phyloP scores from a whole-genome alignment of 2,329 filamentous ascomycete species.

The Dactylellina haptotyla region DNA sequence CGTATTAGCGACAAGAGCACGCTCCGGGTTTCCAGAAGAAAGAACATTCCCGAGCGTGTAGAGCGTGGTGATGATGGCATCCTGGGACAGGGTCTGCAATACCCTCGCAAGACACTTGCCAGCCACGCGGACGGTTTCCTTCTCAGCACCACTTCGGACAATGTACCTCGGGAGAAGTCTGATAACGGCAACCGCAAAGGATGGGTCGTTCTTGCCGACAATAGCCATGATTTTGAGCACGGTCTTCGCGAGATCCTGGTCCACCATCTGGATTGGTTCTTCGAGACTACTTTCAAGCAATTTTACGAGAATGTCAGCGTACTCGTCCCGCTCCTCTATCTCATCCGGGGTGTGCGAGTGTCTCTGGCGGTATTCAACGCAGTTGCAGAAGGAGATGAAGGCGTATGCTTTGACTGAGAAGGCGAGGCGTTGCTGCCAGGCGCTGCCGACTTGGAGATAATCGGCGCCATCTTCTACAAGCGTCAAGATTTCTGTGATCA shows the following conservation, averaged over 20 bases:
- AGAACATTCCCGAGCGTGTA: conserved; percentile 97
- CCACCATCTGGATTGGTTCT: conserved; percentile 83
- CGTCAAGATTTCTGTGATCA: conserved; percentile 84
- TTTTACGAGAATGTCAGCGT: conserved; percentile 77
- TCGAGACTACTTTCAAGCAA: conserved; percentile 87
- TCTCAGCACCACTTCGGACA: conserved; percentile 79
- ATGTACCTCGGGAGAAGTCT: conserved; percentile 85
- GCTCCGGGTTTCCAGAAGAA: conserved; percentile 73
- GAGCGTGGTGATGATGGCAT: conserved; percentile 91
- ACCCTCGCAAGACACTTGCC: conserved; percentile 86
- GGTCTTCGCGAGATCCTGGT: conserved; percentile 78
- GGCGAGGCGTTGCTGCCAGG: conserved; percentile 85
- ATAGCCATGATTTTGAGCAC: conserved; percentile 84
- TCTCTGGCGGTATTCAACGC: conserved; percentile 76
- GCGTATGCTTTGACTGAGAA: conserved; percentile 86
- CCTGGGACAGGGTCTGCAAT: conserved; percentile 83
- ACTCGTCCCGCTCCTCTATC: conserved; percentile 45
- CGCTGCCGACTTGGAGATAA: conserved; percentile 84
- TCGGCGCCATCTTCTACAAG: conserved; percentile 89
- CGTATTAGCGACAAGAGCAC: conserved; percentile 64
- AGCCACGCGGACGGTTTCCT: conserved; percentile 76
- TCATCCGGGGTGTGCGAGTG: conserved; percentile 19
- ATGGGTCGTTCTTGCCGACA: conserved; percentile 77
- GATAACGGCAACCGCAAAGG: conserved; percentile 78
- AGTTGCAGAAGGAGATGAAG: conserved; percentile 85